Evolutionary conservation across 73 alveolate species (phyloP), one percentile per base, ranked within the genome.

Genomic region (Tetrahymena elliotti): DNA sequence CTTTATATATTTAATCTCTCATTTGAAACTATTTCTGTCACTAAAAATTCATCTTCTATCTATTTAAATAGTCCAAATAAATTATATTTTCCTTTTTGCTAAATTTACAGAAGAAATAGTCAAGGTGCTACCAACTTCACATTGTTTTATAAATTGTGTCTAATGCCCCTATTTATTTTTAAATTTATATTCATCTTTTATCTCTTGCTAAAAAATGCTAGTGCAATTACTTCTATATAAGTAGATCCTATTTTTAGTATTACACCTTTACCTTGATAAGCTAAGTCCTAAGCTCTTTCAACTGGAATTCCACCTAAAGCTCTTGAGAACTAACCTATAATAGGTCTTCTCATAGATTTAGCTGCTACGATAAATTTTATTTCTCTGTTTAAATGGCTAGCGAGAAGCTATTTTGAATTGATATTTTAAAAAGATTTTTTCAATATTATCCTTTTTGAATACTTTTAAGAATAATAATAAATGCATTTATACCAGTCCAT

Each of bases 271-370:
- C 99, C 99, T 22, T 36, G n/a, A 41, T 88, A 94, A 83, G 97
- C 98, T 9, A 95, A 93, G 93, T 98, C 99, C 93, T 97, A 97
- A 10, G 99, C 98, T 52, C 99, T 93, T 95, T 98, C 96, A 13
- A 98, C 99, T 4, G 99, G 99, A 22, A 98, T 97, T 5, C 97
- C 99, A 93, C 98, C 98, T 93, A 98, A 93, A 88, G 97, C 96
- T 93, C 96, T 96, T 82, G 98, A 98, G 83, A 98, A 93, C 37
- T 96, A 94, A 40, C 99, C 99, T 0, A 98, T 97, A 0, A 98
- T 94, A 18, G 98, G 98, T 41, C 93, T 95, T 93, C 93, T 96
- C 95, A 84, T 68, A 33, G 94, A 98, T 82, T 95, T 95, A 41
- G 95, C 96, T n/a, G 99, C 99, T 27, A 97, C 98, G 9, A 98